These are phyloP conservation scores for Saccharomycopsis selenospora DNA, from an alignment of 805 yeast genomes.

Conservation along the genomic window DNA sequence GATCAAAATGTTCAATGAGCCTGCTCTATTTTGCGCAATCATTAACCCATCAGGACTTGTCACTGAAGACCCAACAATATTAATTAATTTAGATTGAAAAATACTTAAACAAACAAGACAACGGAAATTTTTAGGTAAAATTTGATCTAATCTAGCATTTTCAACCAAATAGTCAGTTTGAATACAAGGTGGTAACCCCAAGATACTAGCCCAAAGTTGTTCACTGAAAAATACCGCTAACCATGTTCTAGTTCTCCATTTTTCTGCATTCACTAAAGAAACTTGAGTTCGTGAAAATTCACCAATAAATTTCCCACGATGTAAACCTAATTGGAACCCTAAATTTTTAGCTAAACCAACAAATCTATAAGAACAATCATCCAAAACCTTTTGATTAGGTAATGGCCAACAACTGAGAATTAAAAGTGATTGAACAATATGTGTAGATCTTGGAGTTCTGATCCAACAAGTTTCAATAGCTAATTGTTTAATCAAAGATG, in stretches of 20 bases:
- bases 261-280: conserved; percentile 80
- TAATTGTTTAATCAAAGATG: conserved; percentile 72
- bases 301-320: conserved; percentile 83
- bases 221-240: conserved; percentile 79
- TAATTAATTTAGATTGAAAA: conserved; percentile 77
- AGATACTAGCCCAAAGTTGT: conserved; percentile 81
- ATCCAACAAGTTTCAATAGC: conserved; percentile 93
- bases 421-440: conserved; percentile 82
- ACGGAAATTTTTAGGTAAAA: conserved; percentile 62
- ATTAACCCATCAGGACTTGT: conserved; percentile 82
- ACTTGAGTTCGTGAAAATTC: conserved; percentile 90
- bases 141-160: conserved; percentile 59
- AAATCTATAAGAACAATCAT: conserved; percentile 86
- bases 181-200: conserved; percentile 83
- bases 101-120: conserved; percentile 66
- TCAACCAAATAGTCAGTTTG: conserved; percentile 79
- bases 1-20: conserved; percentile 67
- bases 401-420: conserved; percentile 88
- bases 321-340: conserved; percentile 81
- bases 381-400: conserved; percentile 86
- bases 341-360: conserved; percentile 79
- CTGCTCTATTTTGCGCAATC: conserved; percentile 77
- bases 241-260: conserved; percentile 94
- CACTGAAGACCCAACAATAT: conserved; percentile 81
- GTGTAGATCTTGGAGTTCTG: conserved; percentile 87